Percentiles rank a stretch among this genome's conserved stretches.
phyloP scores from a whole-genome alignment of 2,329 filamentous ascomycete species.

The Neodidymelliopsis sp. region DNA sequence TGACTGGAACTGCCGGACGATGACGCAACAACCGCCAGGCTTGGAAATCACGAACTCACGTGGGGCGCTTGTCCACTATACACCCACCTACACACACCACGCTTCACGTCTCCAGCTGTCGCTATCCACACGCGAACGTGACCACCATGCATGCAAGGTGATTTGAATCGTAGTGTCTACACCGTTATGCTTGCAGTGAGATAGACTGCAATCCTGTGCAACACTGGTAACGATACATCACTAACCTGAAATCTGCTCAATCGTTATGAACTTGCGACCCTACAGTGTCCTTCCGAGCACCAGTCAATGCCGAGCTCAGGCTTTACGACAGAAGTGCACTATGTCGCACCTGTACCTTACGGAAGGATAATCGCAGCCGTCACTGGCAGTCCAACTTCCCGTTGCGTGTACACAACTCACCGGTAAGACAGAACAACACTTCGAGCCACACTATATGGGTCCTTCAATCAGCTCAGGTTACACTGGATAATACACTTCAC shows the following conservation, averaged over 20 bases:
- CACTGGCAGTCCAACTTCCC: background rate
- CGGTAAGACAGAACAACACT: conserved; percentile 5
- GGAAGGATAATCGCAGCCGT: conserved; percentile 3
- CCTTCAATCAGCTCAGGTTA: background rate
- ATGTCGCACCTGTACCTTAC: conserved; percentile 1
- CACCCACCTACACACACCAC: background rate
- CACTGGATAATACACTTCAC: background rate
- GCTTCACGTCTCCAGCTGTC: background rate
- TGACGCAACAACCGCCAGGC: conserved; percentile 20
- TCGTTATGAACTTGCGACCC: too few species aligned
- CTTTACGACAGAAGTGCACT: background rate
- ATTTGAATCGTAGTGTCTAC: too few species aligned
- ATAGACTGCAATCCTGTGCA: too few species aligned
- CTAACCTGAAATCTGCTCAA: background rate
- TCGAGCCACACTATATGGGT: background rate
- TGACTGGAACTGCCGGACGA: conserved; percentile 7
- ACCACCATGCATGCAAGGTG: too few species aligned
- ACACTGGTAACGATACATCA: too few species aligned
- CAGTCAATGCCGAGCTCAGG: background rate
- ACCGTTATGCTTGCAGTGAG: too few species aligned
- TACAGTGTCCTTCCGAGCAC: background rate
- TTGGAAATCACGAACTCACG: conserved; percentile 17
- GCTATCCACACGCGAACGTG: too few species aligned
- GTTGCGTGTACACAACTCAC: background rate
- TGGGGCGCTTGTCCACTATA: conserved; percentile 2